phyloP scores from a whole-genome alignment of 345 rosid genomes.

The Citrus sinensis region DVS_A1.0 CM039169.1:24742501-24743000 shows the following conservation, averaged over 20 bases:
- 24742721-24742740: too few species aligned
- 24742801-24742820: not conserved
- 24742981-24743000: not conserved
- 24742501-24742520: slow-evolving; percentile 23
- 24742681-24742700: too few species aligned
- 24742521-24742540: slow-evolving; percentile 34
- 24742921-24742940: too few species aligned
- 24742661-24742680: too few species aligned
- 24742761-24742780: not conserved
- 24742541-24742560: slow-evolving; percentile 15
- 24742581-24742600: too few species aligned
- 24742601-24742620: too few species aligned
- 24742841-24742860: not conserved
- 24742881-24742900: not conserved
- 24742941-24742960: too few species aligned
- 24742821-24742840: not conserved
- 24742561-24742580: too few species aligned
- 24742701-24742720: too few species aligned
- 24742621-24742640: not conserved
- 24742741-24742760: not conserved
- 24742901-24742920: too few species aligned
- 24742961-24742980: too few species aligned
- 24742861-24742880: not conserved
- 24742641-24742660: not conserved
- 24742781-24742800: not conserved